These are phyloP conservation scores for Candida tibetensis DNA, from an alignment of 805 yeast genomes.

Conservation along the genomic window DNA sequence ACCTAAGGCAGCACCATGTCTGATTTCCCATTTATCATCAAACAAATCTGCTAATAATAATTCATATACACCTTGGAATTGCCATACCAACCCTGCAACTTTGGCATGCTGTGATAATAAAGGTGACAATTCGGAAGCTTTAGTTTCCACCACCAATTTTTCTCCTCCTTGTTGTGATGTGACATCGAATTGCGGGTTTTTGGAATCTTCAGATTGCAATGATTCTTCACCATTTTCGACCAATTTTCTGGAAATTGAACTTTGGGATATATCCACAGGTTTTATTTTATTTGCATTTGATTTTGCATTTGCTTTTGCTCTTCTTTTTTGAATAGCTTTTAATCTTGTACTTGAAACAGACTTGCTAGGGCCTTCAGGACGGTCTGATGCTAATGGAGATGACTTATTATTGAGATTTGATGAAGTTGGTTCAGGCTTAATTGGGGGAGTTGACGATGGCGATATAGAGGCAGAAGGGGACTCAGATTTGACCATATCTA, in stretches of 20 bases:
- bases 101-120: slow-evolving; percentile 67
- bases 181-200: slow-evolving; percentile 49
- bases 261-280: slow-evolving; percentile 68
- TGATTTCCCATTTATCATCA: slow-evolving; percentile 85
- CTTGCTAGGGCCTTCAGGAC: slow-evolving; percentile 20
- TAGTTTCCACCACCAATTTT: slow-evolving; percentile 81
- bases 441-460: slow-evolving; percentile 16
- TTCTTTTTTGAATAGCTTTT: slow-evolving; percentile 91
- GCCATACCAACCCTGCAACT: slow-evolving; percentile 81
- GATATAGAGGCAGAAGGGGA: slow-evolving; percentile 14
- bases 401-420: not conserved
- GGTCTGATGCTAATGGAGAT: not conserved
- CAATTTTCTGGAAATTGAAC: slow-evolving; percentile 59
- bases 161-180: slow-evolving; percentile 79
- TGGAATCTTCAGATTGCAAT: slow-evolving; percentile 2
- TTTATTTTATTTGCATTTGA: slow-evolving; percentile 40
- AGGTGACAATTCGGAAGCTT: slow-evolving; percentile 60
- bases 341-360: slow-evolving; percentile 65
- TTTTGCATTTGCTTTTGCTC: slow-evolving; percentile 71
- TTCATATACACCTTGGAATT: slow-evolving; percentile 90
- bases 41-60: slow-evolving; percentile 74
- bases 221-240: slow-evolving; percentile 40
- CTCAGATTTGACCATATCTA: slow-evolving; percentile 9
- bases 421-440: slow-evolving; percentile 9
- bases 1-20: slow-evolving; percentile 96